Base-by-base conservation (phyloP, 2,329 filamentous ascomycete genomes). In the Waltergamsia citrina region DNA sequence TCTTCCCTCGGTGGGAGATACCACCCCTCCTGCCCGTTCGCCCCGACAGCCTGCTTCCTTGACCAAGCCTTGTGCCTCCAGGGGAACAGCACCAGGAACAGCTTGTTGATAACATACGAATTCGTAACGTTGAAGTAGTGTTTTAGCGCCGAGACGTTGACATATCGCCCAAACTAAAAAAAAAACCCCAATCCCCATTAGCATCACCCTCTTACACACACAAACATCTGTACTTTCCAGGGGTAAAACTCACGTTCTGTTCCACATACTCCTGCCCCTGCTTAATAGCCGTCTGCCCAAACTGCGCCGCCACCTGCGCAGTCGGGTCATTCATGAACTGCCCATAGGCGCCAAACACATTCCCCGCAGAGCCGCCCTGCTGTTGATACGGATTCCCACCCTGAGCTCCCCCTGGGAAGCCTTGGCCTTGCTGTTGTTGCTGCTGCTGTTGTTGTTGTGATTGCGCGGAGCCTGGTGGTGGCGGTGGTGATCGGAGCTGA, bases 111-210 rank as follows among this genome's bases (percentile, higher is more conserved):
- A 53, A 98, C 92, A 61, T 98, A 98, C 39, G 77, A 84, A 69
- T 98, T 98, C 45, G 88, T 93, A 43, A 98, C 92, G 63, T 96
- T 95, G 68, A 98, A 98, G 71, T 96, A 98, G 63, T 95, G 92
- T 62, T 98, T 98, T 29, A 98, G 72, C 14, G 86, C 85, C 11
- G 83, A 81, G 47, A 96, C 83, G 52, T 88, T 94, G 60, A 98
- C 80, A 62, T 90, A 95, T 58, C 71, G 69, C 44, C 72, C 71
- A 43, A 74, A 61, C 69, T 72, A 35, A 15, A n/a, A n/a, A n/a
- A n/a, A n/a, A n/a, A n/a, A n/a, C n/a, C 11, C 28, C 17, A 6
- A 6, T 29, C 7, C 28, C 28, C 26, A 9, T 15, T 8, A 15
- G 7, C 26, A 28, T 14, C 26, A 9, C 8, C 12, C 26, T n/a